phyloP scores from a whole-genome alignment of 2,329 filamentous ascomycete species.

The Fusarium poae region DNA sequence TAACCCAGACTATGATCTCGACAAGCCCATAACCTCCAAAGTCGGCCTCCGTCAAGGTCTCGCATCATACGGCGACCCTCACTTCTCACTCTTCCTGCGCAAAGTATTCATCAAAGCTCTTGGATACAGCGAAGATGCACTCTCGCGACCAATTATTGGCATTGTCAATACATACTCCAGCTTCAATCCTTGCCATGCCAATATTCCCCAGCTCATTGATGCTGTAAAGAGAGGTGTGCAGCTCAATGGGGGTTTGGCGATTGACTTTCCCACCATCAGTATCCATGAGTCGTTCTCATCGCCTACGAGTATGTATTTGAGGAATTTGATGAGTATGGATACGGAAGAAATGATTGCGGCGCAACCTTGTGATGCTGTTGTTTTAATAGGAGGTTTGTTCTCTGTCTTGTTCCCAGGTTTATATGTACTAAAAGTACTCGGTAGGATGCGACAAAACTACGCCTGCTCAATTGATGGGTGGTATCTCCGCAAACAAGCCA shows the following conservation, averaged over 20 bases:
- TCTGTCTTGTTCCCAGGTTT: accelerated
- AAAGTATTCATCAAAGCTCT: slow-evolving; percentile 84
- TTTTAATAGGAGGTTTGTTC: slow-evolving; percentile 72
- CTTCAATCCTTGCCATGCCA: slow-evolving; percentile 82
- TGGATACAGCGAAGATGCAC: slow-evolving; percentile 78
- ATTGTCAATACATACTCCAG: slow-evolving; percentile 80
- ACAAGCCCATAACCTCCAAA: slow-evolving; percentile 62
- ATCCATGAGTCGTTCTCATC: slow-evolving; percentile 76
- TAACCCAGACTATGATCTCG: slow-evolving; percentile 72
- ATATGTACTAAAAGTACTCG: not conserved
- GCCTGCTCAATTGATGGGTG: slow-evolving; percentile 81
- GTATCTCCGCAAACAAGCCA: slow-evolving; percentile 79
- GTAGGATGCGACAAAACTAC: slow-evolving; percentile 80
- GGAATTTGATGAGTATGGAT: slow-evolving; percentile 84
- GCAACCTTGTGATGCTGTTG: slow-evolving; percentile 76
- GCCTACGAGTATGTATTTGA: slow-evolving; percentile 80
- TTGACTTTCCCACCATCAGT: slow-evolving; percentile 81
- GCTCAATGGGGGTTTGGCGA: slow-evolving; percentile 73
- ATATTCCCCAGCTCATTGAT: slow-evolving; percentile 78
- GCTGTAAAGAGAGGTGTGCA: slow-evolving; percentile 77
- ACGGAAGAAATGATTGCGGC: slow-evolving; percentile 83
- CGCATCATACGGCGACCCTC: slow-evolving; percentile 77
- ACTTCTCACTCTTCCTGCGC: slow-evolving; percentile 80
- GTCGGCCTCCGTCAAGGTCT: slow-evolving; percentile 73
- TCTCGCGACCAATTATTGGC: slow-evolving; percentile 78